phyloP scores from a whole-genome alignment of 768 basidiomycete genomes.

The Phlegmacium glaucopus region DNA sequence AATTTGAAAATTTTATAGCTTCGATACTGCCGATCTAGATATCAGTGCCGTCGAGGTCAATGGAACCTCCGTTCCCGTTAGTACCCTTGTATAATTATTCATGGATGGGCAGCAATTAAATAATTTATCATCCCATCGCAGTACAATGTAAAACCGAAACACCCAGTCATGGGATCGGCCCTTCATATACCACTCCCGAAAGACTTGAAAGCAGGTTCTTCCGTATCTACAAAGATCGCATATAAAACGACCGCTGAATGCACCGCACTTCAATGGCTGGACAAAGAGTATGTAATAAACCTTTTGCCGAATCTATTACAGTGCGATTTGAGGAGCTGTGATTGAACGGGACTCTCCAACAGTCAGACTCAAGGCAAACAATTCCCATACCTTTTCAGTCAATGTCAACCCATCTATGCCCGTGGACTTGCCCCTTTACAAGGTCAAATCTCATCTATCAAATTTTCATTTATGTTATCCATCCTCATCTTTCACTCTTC shows the following conservation, averaged over 20 bases:
- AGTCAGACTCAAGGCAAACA: constrained; percentile 85
- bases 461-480: neutral
- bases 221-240: constrained; percentile 51
- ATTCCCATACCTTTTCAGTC: constrained; percentile 88
- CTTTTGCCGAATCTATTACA: neutral
- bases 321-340: too few relatives aligned
- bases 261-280: constrained; percentile 86
- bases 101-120: neutral
- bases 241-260: constrained; percentile 75
- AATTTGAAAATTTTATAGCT: constrained; percentile 31
- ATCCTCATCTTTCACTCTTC: neutral
- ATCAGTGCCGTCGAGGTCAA: constrained; percentile 53
- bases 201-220: constrained; percentile 38
- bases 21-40: constrained; percentile 74
- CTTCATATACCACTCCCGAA: constrained; percentile 55
- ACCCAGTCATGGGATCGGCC: constrained; percentile 76
- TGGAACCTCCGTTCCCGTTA: constrained; percentile 44
- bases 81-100: neutral
- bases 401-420: constrained; percentile 90
- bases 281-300: constrained; percentile 54
- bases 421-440: constrained; percentile 78
- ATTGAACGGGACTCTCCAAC: neutral
- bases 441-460: constrained; percentile 35
- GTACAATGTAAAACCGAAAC: constrained; percentile 53
- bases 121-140: constrained; percentile 21